Conservation (phyloP, 1,139 yeast genomes). For the Geotrichum cucujoidarum region DNA sequence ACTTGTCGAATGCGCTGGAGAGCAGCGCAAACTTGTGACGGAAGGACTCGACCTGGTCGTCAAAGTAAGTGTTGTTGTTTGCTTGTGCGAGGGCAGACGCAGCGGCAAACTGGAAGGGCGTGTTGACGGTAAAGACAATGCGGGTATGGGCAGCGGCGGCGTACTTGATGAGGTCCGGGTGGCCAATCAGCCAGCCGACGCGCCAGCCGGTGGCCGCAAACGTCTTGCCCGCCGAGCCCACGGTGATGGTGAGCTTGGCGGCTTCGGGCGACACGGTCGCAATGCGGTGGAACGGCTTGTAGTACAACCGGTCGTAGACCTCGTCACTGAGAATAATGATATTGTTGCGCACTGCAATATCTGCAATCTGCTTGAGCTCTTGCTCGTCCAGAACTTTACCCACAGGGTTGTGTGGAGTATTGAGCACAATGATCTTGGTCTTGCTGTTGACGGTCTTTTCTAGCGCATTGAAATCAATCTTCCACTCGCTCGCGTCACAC, state of each 20-base stretch:
- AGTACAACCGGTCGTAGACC: slow-evolving; percentile 87
- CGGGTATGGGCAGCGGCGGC: slow-evolving; percentile 90
- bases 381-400: slow-evolving; percentile 79
- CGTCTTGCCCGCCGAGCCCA: slow-evolving; percentile 95
- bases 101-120: slow-evolving; percentile 92
- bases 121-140: slow-evolving; percentile 81
- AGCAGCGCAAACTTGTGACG: slow-evolving; percentile 64
- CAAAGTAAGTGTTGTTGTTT: slow-evolving; percentile 58
- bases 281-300: slow-evolving; percentile 70
- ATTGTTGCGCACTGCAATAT: slow-evolving; percentile 77
- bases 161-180: slow-evolving; percentile 71
- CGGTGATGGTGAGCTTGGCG: slow-evolving; percentile 72
- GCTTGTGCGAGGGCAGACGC: slow-evolving; percentile 71
- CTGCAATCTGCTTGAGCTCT: slow-evolving; percentile 71
- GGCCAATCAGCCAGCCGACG: slow-evolving; percentile 91
- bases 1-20: slow-evolving; percentile 72
- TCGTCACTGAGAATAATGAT: slow-evolving; percentile 82
- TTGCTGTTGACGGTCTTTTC: slow-evolving; percentile 61
- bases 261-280: slow-evolving; percentile 79
- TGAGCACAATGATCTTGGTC: slow-evolving; percentile 81
- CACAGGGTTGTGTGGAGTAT: slow-evolving; percentile 94
- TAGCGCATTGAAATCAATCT: slow-evolving; percentile 70
- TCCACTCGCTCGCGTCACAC: slow-evolving; percentile 83
- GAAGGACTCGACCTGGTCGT: slow-evolving; percentile 61
- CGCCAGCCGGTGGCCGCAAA: slow-evolving; percentile 99